phyloP scores from a whole-genome alignment of 495 filamentous ascomycete genomes.

The Annulohypoxylon maeteangense region DNA sequence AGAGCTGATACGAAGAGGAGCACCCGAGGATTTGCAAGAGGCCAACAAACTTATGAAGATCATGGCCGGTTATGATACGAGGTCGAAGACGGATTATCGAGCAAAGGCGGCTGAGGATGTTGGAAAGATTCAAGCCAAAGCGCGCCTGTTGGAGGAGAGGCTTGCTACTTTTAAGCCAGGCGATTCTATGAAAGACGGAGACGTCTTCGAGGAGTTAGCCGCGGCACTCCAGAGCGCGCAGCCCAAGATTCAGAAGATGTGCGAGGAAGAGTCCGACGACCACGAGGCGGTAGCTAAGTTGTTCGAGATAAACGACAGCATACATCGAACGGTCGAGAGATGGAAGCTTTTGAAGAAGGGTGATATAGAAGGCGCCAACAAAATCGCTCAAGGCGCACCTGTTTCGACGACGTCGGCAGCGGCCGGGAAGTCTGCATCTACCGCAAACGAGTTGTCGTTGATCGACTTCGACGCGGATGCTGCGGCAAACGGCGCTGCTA shows the following conservation, averaged over 20 bases:
- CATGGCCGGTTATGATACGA: conserved; percentile 96
- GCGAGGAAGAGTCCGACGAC: conserved; percentile 97
- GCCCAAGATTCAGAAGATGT: conserved; percentile 99
- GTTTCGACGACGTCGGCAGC: conserved; percentile 61
- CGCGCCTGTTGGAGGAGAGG: conserved; percentile 90
- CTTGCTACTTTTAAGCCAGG: conserved; percentile 84
- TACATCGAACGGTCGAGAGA: conserved; percentile 93
- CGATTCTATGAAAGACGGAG: conserved; percentile 85
- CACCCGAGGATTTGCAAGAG: conserved; percentile 92
- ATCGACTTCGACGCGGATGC: conserved; percentile 88
- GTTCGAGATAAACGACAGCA: conserved; percentile 97
- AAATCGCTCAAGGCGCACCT: conserved; percentile 84
- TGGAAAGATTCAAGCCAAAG: conserved; percentile 91
- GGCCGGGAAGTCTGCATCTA: conserved; percentile 76
- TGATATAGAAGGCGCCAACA: conserved; percentile 86
- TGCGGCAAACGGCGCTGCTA: conserved; percentile 64
- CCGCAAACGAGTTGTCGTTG: conserved; percentile 86
- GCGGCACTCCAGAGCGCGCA: conserved; percentile 91
- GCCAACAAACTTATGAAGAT: conserved; percentile 98
- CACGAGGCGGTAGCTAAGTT: conserved; percentile 94
- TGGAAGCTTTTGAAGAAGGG: conserved; percentile 96
- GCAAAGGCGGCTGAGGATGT: conserved; percentile 98
- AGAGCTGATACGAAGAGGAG: conserved; percentile 91
- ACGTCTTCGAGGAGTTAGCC: conserved; percentile 97
- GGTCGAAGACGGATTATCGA: conserved; percentile 95